Evolutionary conservation across 192 early-diverging fungal genomes (phyloP).

Genomic region (Pecoramyces ruminantium): DNA sequence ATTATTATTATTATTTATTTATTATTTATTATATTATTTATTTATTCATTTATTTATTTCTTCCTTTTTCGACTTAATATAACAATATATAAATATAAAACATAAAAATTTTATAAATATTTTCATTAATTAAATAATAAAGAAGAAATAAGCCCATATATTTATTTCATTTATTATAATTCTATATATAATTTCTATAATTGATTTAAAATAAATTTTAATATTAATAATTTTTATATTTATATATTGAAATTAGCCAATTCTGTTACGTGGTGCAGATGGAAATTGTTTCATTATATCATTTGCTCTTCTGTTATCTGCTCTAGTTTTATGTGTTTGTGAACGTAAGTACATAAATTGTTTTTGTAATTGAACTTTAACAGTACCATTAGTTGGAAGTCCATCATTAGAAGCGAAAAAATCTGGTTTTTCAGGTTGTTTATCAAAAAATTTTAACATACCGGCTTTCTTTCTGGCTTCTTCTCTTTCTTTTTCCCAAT

Average conservation of each 20-base stretch:
- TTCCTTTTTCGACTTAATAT: too few species aligned
- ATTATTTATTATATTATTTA: too few species aligned
- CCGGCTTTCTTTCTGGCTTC: neutral
- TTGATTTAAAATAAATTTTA: too few species aligned
- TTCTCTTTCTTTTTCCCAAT: neutral
- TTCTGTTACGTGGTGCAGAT: neutral
- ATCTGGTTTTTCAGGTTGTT: neutral
- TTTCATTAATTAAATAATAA: too few species aligned
- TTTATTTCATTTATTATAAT: too few species aligned
- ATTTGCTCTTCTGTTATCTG: neutral
- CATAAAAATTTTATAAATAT: too few species aligned
- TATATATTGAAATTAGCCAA: neutral
- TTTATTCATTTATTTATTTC: too few species aligned
- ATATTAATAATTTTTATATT: neutral
- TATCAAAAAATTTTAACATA: neutral
- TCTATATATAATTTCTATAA: too few species aligned
- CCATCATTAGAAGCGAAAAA: neutral
- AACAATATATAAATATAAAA: too few species aligned
- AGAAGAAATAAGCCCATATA: too few species aligned
- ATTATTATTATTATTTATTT: too few species aligned
- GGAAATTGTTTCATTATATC: neutral
- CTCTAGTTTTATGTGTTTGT: neutral
- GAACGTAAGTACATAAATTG: neutral
- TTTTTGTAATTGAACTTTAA: neutral
- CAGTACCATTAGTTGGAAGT: neutral